Evolutionary conservation across 164 flowering plant genomes (phyloP).

Genomic region (Amborella trichopoda): DNA sequence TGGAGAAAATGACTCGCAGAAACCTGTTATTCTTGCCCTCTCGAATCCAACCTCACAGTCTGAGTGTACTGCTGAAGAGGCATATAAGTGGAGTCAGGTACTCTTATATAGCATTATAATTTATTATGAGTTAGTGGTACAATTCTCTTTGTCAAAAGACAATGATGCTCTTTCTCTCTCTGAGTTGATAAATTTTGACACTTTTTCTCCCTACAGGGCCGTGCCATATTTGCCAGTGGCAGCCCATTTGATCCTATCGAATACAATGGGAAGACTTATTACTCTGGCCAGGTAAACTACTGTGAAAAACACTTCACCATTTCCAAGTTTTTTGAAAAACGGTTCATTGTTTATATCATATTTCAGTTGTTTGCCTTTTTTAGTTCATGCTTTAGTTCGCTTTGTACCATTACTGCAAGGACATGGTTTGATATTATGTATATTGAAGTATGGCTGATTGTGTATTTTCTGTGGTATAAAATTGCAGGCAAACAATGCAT

Average conservation of each 20-base stretch:
- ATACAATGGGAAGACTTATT: conserved; percentile 44
- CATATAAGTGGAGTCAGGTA: conserved; percentile 86
- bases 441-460: too few species aligned
- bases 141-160: too few species aligned
- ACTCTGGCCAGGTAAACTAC: conserved; percentile 94
- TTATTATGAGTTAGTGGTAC: neutral
- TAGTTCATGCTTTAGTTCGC: too few species aligned
- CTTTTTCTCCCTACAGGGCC: conserved; percentile 36
- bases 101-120: neutral
- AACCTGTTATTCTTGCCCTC: conserved; percentile 82
- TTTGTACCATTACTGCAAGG: too few species aligned
- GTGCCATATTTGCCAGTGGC: conserved; percentile 89
- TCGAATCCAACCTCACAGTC: conserved; percentile 94
- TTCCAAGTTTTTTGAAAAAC: neutral
- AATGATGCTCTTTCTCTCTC: neutral
- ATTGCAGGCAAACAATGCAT: conserved; percentile 80
- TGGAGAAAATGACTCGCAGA: too few species aligned
- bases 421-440: too few species aligned
- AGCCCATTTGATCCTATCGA: conserved; percentile 97
- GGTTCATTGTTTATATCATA: too few species aligned
- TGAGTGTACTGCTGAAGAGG: conserved; percentile 94
- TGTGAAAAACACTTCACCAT: neutral
- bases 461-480: too few species aligned
- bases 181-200: neutral
- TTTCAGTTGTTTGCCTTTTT: too few species aligned